Percentiles rank a stretch among this genome's conserved stretches.
Conservation (phyloP, 75 land plant genomes). For the Ceratopteris richardii region DNA sequence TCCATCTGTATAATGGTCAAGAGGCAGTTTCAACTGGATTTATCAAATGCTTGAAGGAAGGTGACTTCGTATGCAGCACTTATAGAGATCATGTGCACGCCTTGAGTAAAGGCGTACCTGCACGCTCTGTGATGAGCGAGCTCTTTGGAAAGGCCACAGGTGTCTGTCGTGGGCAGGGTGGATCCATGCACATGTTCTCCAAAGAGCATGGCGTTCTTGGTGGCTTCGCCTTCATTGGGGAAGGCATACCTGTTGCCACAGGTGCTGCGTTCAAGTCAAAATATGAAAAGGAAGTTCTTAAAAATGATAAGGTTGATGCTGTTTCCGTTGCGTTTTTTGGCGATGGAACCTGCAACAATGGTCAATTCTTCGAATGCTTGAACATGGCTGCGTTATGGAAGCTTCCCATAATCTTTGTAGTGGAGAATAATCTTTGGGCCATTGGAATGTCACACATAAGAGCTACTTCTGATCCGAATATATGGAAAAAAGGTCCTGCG, state of each 20-base stretch:
- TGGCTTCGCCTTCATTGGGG: constrained; percentile 97
- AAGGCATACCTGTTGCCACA: constrained; percentile 90
- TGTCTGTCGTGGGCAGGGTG: constrained; percentile 93
- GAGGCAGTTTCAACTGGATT: constrained; percentile 96
- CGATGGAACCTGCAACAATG: constrained; percentile 95
- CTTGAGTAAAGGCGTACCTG: too few species aligned
- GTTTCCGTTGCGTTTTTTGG: constrained; percentile 92
- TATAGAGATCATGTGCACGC: too few species aligned
- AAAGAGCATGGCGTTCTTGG: constrained; percentile 73
- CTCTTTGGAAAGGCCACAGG: constrained; percentile 95
- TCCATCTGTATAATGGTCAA: constrained; percentile 97
- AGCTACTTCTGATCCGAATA: constrained; percentile 86
- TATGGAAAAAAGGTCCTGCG: constrained; percentile 96
- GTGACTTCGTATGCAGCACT: constrained; percentile 70
- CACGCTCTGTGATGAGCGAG: constrained; percentile 89
- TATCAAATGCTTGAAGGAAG: constrained; percentile 63
- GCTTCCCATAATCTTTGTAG: constrained; percentile 88
- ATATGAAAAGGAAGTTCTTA: constrained; percentile 72
- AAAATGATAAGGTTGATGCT: constrained; percentile 39
- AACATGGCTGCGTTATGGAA: constrained; percentile 99
- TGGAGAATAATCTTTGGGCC: too few species aligned
- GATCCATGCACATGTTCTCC: constrained; percentile 99
- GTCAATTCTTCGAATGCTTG: constrained; percentile 95
- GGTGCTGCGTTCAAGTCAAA: constrained; percentile 87
- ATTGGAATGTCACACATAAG: constrained; percentile 94